Evolutionary conservation across 495 filamentous ascomycete genomes (phyloP).

Genomic region (Podospora australis): DNA sequence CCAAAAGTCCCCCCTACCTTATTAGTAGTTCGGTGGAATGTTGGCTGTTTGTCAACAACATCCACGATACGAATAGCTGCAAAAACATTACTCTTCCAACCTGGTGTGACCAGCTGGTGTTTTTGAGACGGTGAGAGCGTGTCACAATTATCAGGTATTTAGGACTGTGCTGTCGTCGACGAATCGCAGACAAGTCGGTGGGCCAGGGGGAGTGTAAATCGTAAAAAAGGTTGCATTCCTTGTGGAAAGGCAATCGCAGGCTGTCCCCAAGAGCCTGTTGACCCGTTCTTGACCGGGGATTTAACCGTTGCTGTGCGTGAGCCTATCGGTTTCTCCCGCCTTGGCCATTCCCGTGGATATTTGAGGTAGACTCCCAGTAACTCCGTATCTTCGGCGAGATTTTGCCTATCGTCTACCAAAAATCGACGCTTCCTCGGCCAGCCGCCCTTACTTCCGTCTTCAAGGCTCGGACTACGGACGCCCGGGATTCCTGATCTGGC

Average conservation of each 20-base stretch:
- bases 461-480: background rate
- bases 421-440: background rate
- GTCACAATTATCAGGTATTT: too few species aligned
- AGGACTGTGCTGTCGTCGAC: background rate
- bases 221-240: constrained; percentile 13
- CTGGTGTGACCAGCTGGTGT: too few species aligned
- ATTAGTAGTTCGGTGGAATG: background rate
- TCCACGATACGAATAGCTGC: too few species aligned
- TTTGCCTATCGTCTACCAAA: constrained; percentile 13
- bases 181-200: constrained; percentile 1
- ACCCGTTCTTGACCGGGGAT: constrained; percentile 6
- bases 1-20: background rate
- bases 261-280: too few species aligned
- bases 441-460: background rate
- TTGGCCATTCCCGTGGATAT: constrained; percentile 14
- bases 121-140: too few species aligned
- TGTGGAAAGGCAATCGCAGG: too few species aligned
- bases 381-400: constrained; percentile 3
- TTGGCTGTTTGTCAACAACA: background rate
- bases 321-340: constrained; percentile 14
- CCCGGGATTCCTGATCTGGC: too few species aligned
- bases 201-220: too few species aligned
- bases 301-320: constrained; percentile 8
- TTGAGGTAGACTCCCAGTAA: background rate
- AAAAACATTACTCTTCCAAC: too few species aligned